A percentile compares a stretch with the other conserved stretches of the same genome.
These are phyloP conservation scores for Clavispora phyllophila DNA, from an alignment of 805 yeast genomes.

Conservation along the genomic window DNA sequence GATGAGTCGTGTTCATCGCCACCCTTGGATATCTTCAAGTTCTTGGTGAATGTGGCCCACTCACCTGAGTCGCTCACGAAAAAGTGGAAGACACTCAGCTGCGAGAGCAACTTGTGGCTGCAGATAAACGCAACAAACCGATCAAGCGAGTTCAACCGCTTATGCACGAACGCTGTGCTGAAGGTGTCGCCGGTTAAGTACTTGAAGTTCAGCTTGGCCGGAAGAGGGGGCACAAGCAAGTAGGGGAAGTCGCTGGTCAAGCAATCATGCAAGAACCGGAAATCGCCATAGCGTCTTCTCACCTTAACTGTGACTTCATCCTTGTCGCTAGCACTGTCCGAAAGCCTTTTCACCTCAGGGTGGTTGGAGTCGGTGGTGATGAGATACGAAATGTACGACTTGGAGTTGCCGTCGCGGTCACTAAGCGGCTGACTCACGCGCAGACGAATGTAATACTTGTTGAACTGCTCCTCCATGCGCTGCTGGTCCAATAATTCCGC, in stretches of 20 bases:
- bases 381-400: slow-evolving; percentile 70
- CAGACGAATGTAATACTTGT: slow-evolving; percentile 14
- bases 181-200: slow-evolving; percentile 93
- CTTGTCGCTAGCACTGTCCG: slow-evolving; percentile 13
- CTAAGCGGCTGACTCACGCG: slow-evolving; percentile 59
- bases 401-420: slow-evolving; percentile 64
- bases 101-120: slow-evolving; percentile 65
- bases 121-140: slow-evolving; percentile 71
- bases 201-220: slow-evolving; percentile 86
- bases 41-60: slow-evolving; percentile 65
- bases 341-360: slow-evolving; percentile 45
- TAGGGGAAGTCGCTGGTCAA: slow-evolving; percentile 77
- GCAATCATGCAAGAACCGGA: slow-evolving; percentile 70
- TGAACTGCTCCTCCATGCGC: slow-evolving; percentile 13
- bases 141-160: slow-evolving; percentile 74
- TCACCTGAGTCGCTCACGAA: slow-evolving; percentile 67
- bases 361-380: slow-evolving; percentile 59
- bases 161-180: slow-evolving; percentile 74
- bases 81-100: slow-evolving; percentile 63
- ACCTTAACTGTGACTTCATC: slow-evolving; percentile 38
- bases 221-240: slow-evolving; percentile 85
- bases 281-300: slow-evolving; percentile 84
- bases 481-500: slow-evolving; percentile 1
- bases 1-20: slow-evolving; percentile 11
- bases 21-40: slow-evolving; percentile 36